phyloP scores from a whole-genome alignment of 345 rosid genomes.

The Rhizophora mangle region DNA sequence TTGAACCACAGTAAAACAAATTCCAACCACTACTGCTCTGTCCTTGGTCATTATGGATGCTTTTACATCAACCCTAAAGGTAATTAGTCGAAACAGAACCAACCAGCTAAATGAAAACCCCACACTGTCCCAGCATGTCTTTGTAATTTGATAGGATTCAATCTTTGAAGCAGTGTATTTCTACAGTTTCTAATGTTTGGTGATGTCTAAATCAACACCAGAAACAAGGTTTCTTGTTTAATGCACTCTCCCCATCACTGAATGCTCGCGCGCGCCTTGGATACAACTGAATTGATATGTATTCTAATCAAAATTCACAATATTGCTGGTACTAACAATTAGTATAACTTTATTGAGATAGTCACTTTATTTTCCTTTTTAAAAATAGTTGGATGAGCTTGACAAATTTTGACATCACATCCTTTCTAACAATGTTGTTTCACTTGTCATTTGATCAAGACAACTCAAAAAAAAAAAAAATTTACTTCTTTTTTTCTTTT shows the following conservation, averaged over 20 bases:
- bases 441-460: too few relatives aligned
- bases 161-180: conserved; percentile 1
- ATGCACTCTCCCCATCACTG: conserved; percentile 61
- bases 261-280: conserved; percentile 80
- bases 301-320: too few relatives aligned
- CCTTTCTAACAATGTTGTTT: too few relatives aligned
- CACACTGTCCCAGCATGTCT: neutral
- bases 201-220: conserved; percentile 61
- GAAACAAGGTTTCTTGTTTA: conserved; percentile 94
- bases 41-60: neutral
- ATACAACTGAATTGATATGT: neutral
- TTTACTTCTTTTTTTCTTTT: too few relatives aligned
- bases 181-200: conserved; percentile 22
- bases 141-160: conserved; percentile 7
- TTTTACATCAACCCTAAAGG: neutral
- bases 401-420: too few relatives aligned
- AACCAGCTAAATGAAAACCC: conserved; percentile 4
- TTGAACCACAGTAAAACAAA: conserved; percentile 14
- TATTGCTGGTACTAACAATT: too few relatives aligned
- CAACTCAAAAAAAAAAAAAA: too few relatives aligned
- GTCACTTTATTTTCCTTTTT: too few relatives aligned
- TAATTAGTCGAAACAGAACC: conserved; percentile 8
- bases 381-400: too few relatives aligned
- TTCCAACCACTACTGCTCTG: neutral
- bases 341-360: too few relatives aligned